A percentile compares a stretch with the other conserved stretches of the same genome.
Conservation (phyloP, 305 asterid genomes). For the Rubia peregrina region DNA sequence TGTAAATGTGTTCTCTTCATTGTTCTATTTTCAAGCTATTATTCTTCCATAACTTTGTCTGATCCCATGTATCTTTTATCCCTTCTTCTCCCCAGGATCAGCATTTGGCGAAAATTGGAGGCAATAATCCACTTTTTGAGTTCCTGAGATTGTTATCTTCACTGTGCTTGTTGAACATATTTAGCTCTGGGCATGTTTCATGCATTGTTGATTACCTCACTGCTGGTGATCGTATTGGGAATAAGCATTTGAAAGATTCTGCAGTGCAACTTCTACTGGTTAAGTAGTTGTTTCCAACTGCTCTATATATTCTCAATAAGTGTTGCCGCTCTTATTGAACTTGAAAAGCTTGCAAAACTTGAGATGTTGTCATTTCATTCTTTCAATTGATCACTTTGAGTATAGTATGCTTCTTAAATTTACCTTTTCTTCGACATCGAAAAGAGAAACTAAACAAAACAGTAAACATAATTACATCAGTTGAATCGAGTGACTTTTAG, state of each 20-base stretch:
- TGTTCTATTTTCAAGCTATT: not conserved
- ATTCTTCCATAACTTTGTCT: not conserved
- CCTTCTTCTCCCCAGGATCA: slow-evolving; percentile 43
- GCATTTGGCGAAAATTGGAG: slow-evolving; percentile 41
- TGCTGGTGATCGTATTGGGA: slow-evolving; percentile 33
- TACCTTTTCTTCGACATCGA: not conserved
- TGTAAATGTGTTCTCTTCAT: too few species aligned
- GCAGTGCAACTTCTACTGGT: slow-evolving; percentile 70
- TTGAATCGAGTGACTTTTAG: not conserved
- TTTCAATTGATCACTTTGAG: not conserved
- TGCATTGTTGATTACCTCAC: slow-evolving; percentile 52
- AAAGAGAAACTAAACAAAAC: not conserved
- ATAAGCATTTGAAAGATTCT: slow-evolving; percentile 40
- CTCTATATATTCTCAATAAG: not conserved
- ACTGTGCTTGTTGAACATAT: slow-evolving; percentile 63
- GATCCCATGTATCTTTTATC: slow-evolving; percentile 2
- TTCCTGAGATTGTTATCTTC: slow-evolving; percentile 48
- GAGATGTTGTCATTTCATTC: not conserved
- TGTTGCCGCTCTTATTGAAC: not conserved
- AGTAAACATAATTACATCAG: not conserved
- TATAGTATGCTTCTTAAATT: not conserved
- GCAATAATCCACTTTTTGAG: slow-evolving; percentile 40
- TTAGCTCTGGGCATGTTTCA: slow-evolving; percentile 51
- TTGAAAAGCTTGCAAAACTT: not conserved
- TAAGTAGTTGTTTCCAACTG: slow-evolving; percentile 22